A percentile compares a stretch with the other conserved stretches of the same genome.
phyloP scores from a whole-genome alignment of 495 filamentous ascomycete genomes.

The Tuber indicum region DNA sequence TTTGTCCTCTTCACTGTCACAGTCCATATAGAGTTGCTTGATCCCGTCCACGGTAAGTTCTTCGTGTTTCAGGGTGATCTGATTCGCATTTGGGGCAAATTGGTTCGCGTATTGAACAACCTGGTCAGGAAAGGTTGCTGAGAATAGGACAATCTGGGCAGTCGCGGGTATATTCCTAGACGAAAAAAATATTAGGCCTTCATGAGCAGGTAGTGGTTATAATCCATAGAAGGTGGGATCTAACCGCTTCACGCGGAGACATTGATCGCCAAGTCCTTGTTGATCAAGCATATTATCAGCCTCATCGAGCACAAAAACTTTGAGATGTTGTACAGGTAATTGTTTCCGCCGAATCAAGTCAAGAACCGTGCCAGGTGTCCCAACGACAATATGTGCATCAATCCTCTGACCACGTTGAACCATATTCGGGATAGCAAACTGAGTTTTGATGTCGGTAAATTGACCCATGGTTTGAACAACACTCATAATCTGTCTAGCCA shows the following conservation, averaged over 20 bases:
- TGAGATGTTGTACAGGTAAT: conserved; percentile 59
- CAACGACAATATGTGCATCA: conserved; percentile 71
- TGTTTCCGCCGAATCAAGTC: conserved; percentile 70
- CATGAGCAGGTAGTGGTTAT: not conserved
- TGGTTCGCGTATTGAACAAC: conserved; percentile 70
- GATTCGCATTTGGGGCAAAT: conserved; percentile 78
- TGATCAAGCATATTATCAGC: conserved; percentile 95
- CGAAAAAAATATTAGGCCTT: not conserved
- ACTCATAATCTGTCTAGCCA: conserved; percentile 86
- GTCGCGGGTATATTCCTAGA: conserved; percentile 29
- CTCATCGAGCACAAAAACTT: conserved; percentile 81
- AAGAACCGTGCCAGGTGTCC: conserved; percentile 88
- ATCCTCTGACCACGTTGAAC: conserved; percentile 56
- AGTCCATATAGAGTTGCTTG: conserved; percentile 94
- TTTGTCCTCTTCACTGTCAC: conserved; percentile 69
- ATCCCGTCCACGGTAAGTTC: conserved; percentile 96
- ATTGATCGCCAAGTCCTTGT: conserved; percentile 92
- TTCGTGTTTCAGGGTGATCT: conserved; percentile 78
- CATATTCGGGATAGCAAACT: conserved; percentile 73
- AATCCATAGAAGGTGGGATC: conserved; percentile 38
- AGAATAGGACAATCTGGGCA: conserved; percentile 86
- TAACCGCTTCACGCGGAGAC: conserved; percentile 75
- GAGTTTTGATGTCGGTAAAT: conserved; percentile 65
- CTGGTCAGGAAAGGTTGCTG: conserved; percentile 84
- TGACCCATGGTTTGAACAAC: conserved; percentile 75